Conservation (phyloP, 306 rosid species). For the Vigna mungo region DNA sequence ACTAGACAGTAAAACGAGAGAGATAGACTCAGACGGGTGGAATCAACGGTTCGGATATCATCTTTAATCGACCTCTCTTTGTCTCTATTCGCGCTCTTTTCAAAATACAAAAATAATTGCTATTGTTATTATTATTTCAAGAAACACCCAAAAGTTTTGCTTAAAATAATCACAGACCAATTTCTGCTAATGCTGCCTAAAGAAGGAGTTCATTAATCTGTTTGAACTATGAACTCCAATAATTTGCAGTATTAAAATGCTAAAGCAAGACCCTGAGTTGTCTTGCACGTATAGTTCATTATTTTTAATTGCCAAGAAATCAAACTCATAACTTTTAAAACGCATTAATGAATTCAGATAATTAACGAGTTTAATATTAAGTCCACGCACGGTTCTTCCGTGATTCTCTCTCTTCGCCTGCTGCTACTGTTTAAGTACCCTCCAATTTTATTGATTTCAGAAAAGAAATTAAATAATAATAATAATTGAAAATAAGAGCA, state of each 20-base stretch:
- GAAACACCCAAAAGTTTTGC: conserved; percentile 33
- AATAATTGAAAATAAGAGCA: no score
- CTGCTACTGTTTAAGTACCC: conserved; percentile 18
- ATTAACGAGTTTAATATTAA: conserved; percentile 44
- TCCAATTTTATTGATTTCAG: background rate
- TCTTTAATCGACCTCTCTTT: conserved; percentile 27
- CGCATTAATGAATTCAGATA: conserved; percentile 18
- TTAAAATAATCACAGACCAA: background rate
- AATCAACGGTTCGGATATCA: conserved; percentile 43
- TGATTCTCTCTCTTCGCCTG: conserved; percentile 59
- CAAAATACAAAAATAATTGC: background rate
- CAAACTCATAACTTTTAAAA: conserved; percentile 44
- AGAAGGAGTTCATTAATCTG: no score
- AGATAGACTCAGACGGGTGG: background rate
- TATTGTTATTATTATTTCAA: conserved; percentile 10
- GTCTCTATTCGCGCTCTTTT: conserved; percentile 40
- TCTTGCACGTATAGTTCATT: conserved; percentile 52
- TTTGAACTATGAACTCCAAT: background rate
- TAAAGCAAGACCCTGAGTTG: conserved; percentile 49
- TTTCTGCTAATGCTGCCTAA: background rate
- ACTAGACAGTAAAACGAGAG: conserved; percentile 1
- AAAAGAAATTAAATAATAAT: no score
- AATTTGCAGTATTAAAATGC: background rate
- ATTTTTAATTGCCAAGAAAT: conserved; percentile 49
- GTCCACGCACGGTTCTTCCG: conserved; percentile 78